phyloP scores from a whole-genome alignment of 2,329 filamentous ascomycete genomes.

The Colletotrichum gloeosporioides region DNA sequence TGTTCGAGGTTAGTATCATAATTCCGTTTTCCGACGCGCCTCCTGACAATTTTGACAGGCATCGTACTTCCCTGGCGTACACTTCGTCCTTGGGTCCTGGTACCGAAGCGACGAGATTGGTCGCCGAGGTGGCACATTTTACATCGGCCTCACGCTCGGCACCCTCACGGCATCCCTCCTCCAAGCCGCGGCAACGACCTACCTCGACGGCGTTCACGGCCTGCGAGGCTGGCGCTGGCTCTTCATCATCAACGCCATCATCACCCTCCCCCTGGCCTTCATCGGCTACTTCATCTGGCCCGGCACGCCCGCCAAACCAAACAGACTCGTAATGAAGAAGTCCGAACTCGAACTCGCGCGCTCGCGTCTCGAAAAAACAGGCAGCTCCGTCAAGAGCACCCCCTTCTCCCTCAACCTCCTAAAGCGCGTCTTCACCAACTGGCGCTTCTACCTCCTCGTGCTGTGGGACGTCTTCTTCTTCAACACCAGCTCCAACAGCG shows the following conservation, averaged over 20 bases:
- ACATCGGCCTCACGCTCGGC: conserved; percentile 55
- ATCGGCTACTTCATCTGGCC: neutral
- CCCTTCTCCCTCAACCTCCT: conserved; percentile 35
- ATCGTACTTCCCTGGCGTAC: conserved; percentile 44
- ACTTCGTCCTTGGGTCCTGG: conserved; percentile 56
- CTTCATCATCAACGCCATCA: conserved; percentile 50
- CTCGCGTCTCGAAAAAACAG: conserved; percentile 41
- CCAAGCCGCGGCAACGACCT: conserved; percentile 44
- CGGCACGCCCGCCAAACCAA: conserved; percentile 44
- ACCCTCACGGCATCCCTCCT: conserved; percentile 58
- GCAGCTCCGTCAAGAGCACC: conserved; percentile 44
- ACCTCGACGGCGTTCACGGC: conserved; percentile 48
- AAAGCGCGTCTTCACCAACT: conserved; percentile 40
- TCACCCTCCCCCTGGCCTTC: neutral
- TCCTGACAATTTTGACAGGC: conserved; percentile 10
- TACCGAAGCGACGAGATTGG: conserved; percentile 66
- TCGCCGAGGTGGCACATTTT: conserved; percentile 68
- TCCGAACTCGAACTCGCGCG: conserved; percentile 51
- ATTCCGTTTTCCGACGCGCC: conserved; percentile 49
- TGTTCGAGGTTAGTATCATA: conserved; percentile 41
- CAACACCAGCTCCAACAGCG: conserved; percentile 54
- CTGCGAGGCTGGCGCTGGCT: conserved; percentile 61
- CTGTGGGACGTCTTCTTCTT: conserved; percentile 61
- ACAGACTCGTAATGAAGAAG: conserved; percentile 49
- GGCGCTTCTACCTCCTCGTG: conserved; percentile 56